Evolutionary conservation across 179 eudicot species (phyloP), one percentile per base, ranked within the genome.

Genomic region (Actinidia arguta): DNA sequence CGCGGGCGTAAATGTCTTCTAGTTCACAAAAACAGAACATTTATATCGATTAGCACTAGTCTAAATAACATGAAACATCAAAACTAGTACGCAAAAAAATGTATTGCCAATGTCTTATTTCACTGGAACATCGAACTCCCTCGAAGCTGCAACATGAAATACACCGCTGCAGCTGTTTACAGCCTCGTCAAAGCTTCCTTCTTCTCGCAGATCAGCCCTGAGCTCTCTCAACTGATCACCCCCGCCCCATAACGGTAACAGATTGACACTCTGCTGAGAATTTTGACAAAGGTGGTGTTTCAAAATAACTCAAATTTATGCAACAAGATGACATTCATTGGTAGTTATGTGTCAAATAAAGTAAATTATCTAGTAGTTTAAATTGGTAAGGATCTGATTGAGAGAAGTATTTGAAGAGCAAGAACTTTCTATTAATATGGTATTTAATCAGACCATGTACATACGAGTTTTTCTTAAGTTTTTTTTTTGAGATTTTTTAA

Each of bases 181-280:
- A n/a, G 94, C 93, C 27, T 94, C 95, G 36, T 94, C 92, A 44
- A 90, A 94, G 88, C 98, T 94, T 8, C 98, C 98, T 86, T 93
- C 94, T 58, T 93, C 88, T 3, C 80, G 87, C 75, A 94, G 86
- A 84, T 94, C 92, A 56, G 96, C 93, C 82, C 81, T 85, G 80
- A 91, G 91, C 17, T 93, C 77, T 55, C 88, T 91, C 82, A 94
- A 54, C 20, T 84, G 83, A 24, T 81, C 89, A 78, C 84, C 69
- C 12, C 87, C 87, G 16, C 85, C 83, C 95, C 95, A 88, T 75
- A 86, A 83, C 16, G 88, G 50, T 52, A 90, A 25, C 22, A 94
- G 80, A 89, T 82, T 79, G 59, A 86, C 72, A 54, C 80, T 91
- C 91, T 27, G 78, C 98, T 94, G 86, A 55, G 22, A 44, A 14